Evolutionary conservation across 768 basidiomycete species (phyloP), one percentile per base, ranked within the genome.

Genomic region (Leccinum subgranulosum): DNA sequence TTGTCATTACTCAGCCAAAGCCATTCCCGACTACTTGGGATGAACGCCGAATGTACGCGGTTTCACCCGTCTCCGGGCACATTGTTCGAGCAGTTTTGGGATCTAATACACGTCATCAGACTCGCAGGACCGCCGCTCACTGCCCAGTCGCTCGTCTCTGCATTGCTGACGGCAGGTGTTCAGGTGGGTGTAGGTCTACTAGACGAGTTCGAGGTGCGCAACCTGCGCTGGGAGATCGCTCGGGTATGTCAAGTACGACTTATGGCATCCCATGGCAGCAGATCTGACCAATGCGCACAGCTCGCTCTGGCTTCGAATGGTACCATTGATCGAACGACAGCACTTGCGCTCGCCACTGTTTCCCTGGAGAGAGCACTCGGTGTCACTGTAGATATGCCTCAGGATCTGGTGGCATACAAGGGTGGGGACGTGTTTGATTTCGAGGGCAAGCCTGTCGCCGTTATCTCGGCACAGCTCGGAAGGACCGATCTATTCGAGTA

Each of bases 21-120:
- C 83, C 87, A 0, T 88, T 79, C 73, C 89, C 90, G 0, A 61
- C 55, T 3, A 72, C 71, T 3, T 94, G 91, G 91, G 84, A 90
- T 53, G 67, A 76, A 45, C 76, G 81, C 49, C 75, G 90, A 55
- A 80, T 87, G 86, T 86, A 63, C 63, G 84, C 15, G 14, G 25
- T 23, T 45, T 14, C 41, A 4, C 33, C 49, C 8, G 46, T 48
- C 14, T 21, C n/a, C 27, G 14, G 23, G n/a, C 11, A 14, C 27
- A 6, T 28, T 39, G 15, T 15, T 21, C 15, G 10, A 8, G 23
- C 29, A 10, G 21, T 34, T 15, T 12, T 45, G 12, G 27, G 2
- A 46, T 50, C 55, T 58, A 21, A 58, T 31, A 49, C n/a, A 15
- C 2, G 4, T 28, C 45, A n/a, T 46, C 19, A 84, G 87, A 67